phyloP scores from a whole-genome alignment of 371 early-diverging fungal genomes.

The Smittium culicis region DNA sequence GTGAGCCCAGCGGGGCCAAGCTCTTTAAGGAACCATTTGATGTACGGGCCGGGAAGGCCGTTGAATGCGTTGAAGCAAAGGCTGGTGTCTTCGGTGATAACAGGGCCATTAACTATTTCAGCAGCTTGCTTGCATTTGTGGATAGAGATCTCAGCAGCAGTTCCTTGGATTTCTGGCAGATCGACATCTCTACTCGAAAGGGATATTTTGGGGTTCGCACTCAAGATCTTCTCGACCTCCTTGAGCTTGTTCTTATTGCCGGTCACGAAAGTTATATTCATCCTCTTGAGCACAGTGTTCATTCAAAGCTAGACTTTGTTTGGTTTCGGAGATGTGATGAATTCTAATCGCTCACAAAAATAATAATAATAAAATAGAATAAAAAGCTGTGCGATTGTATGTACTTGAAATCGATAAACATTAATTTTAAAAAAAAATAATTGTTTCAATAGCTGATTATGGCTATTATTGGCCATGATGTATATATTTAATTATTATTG shows the following conservation, averaged over 20 bases:
- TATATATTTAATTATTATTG: no score
- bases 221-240: constrained; percentile 75
- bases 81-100: constrained; percentile 87
- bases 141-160: constrained; percentile 47
- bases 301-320: not conserved
- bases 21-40: constrained; percentile 86
- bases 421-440: no score
- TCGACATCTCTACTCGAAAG: constrained; percentile 58
- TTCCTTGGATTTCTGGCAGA: constrained; percentile 81
- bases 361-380: no score
- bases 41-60: constrained; percentile 81
- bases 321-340: not conserved
- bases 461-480: no score
- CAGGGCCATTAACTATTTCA: constrained; percentile 20
- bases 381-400: no score
- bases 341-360: constrained; percentile 38
- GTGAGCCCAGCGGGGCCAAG: constrained; percentile 65
- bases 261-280: constrained; percentile 40
- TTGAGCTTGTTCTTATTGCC: constrained; percentile 87
- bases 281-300: not conserved
- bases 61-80: constrained; percentile 86
- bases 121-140: constrained; percentile 71
- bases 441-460: no score
- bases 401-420: no score
- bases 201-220: constrained; percentile 35